Conservation (phyloP, 495 filamentous ascomycete genomes). For the Aspergillus diversus region DNA sequence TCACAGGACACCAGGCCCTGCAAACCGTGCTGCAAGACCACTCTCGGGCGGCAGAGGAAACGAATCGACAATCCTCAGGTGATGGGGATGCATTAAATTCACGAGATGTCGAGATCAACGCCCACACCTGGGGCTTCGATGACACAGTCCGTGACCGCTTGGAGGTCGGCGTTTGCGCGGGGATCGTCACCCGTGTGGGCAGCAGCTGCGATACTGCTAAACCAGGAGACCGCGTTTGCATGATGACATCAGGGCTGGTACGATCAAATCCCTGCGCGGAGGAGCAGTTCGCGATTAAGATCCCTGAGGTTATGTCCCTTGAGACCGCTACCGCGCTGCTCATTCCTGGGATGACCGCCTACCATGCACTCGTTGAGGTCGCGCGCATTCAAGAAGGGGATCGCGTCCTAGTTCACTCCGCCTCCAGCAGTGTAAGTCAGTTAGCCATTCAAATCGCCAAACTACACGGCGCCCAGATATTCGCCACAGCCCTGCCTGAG, state of each 20-base stretch:
- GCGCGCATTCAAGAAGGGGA: conserved; percentile 30
- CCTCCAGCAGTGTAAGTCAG: conserved; percentile 49
- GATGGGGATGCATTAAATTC: neutral
- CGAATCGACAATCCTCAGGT: neutral
- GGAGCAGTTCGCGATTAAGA: neutral
- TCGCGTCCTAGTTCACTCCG: conserved; percentile 34
- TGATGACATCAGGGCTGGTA: neutral
- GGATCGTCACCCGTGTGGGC: conserved; percentile 39
- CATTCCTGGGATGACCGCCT: conserved; percentile 26
- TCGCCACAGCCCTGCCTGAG: conserved; percentile 49
- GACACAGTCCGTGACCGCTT: neutral
- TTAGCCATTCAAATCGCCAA: conserved; percentile 57
- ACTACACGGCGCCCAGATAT: conserved; percentile 56
- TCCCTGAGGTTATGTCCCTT: conserved; percentile 25
- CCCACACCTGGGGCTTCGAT: neutral
- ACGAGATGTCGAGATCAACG: conserved; percentile 16
- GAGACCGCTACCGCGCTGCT: conserved; percentile 20
- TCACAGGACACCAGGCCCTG: neutral
- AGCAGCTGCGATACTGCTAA: conserved; percentile 10
- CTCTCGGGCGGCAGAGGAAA: neutral
- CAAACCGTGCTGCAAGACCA: neutral
- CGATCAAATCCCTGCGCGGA: neutral
- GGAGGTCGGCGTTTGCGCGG: conserved; percentile 32
- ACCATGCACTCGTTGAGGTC: conserved; percentile 25
- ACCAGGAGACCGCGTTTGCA: conserved; percentile 27